A percentile compares a stretch with the other conserved stretches of the same genome.
Evolutionary conservation across 2,329 filamentous ascomycete species (phyloP).

Genomic region (Fusarium tjaetaba): DNA sequence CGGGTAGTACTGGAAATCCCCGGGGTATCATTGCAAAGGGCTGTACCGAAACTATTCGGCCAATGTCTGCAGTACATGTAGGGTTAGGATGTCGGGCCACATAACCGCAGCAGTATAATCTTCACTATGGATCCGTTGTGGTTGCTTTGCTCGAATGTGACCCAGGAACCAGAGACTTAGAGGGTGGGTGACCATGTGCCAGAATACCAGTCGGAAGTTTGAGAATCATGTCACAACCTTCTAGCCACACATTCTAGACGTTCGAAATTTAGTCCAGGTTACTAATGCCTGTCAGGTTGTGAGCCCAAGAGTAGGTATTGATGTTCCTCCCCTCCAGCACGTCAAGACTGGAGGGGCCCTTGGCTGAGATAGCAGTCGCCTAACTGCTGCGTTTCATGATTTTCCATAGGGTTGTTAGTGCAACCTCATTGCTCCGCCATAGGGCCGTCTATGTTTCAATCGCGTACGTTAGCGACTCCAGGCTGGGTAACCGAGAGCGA

Average conservation of each 20-base stretch:
- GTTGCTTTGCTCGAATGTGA: slow-evolving; percentile 7
- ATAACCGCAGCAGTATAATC: slow-evolving; percentile 11
- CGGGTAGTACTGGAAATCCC: slow-evolving; percentile 6
- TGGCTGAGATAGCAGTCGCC: background rate
- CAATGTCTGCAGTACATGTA: background rate
- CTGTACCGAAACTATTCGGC: slow-evolving; percentile 10
- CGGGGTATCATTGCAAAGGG: background rate
- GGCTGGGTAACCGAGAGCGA: slow-evolving; percentile 8
- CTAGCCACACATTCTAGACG: background rate
- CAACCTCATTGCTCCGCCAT: background rate
- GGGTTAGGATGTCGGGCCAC: slow-evolving; percentile 1
- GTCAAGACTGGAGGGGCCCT: background rate
- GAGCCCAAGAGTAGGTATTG: background rate
- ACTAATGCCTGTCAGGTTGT: background rate
- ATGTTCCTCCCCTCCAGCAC: background rate
- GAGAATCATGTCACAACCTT: slow-evolving; percentile 1
- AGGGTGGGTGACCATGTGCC: background rate
- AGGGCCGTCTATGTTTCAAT: slow-evolving; percentile 16
- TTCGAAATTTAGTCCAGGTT: background rate
- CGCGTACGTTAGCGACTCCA: slow-evolving; percentile 5
- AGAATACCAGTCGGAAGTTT: background rate
- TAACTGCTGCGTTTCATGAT: slow-evolving; percentile 23
- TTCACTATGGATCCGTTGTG: slow-evolving; percentile 22
- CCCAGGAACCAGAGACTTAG: background rate
- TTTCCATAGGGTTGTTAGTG: background rate